phyloP scores from a whole-genome alignment of 108 stramenopile species.

The Cyclotella kingstonii region DNA sequence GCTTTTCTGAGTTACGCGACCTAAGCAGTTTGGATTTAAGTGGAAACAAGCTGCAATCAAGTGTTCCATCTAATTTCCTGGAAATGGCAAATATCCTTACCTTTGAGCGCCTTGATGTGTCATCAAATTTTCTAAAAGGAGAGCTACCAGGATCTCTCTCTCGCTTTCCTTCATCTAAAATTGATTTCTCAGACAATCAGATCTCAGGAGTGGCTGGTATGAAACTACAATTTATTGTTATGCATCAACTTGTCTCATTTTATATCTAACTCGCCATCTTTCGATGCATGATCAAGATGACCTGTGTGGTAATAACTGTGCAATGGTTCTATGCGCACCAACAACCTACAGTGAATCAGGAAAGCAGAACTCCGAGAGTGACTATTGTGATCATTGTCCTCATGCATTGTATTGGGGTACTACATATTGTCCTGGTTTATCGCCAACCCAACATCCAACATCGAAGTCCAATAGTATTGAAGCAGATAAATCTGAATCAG shows the following conservation, averaged over 20 bases:
- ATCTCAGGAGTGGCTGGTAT: slow-evolving; percentile 42
- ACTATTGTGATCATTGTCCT: slow-evolving; percentile 48
- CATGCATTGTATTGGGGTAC: slow-evolving; percentile 49
- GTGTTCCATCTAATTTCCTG: slow-evolving; percentile 7
- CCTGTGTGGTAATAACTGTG: slow-evolving; percentile 62
- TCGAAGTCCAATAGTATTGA: not conserved
- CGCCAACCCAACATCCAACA: slow-evolving; percentile 18
- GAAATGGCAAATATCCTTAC: slow-evolving; percentile 1
- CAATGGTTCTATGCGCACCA: slow-evolving; percentile 62
- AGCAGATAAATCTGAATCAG: slow-evolving; percentile 23
- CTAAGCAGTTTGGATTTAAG: slow-evolving; percentile 28
- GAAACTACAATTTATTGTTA: not conserved
- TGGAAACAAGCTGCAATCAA: slow-evolving; percentile 7
- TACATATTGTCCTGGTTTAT: slow-evolving; percentile 38
- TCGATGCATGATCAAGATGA: too few relatives aligned
- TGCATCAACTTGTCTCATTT: not conserved
- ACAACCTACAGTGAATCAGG: slow-evolving; percentile 55
- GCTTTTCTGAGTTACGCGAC: slow-evolving; percentile 9
- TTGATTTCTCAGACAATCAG: slow-evolving; percentile 58
- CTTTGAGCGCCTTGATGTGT: slow-evolving; percentile 22
- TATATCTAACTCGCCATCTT: not conserved
- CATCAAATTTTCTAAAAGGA: slow-evolving; percentile 11
- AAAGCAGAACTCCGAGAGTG: slow-evolving; percentile 29
- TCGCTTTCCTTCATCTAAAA: slow-evolving; percentile 42
- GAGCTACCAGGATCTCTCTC: slow-evolving; percentile 3